These are phyloP conservation scores for Aureobasidium mangrovei DNA, from an alignment of 2,329 filamentous ascomycete species.

Conservation along the genomic window DNA sequence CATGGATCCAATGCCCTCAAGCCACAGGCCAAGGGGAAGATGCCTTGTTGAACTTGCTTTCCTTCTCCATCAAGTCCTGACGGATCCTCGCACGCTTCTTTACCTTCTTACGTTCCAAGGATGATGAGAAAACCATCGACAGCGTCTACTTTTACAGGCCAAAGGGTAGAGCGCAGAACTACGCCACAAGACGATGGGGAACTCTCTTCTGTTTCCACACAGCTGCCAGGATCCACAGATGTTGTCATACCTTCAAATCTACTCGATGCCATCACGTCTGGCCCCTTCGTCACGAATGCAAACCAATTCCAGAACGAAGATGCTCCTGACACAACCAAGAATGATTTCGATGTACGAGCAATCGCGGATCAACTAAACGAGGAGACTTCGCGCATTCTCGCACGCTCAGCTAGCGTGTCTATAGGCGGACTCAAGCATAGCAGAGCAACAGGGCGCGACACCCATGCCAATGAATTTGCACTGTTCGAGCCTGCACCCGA, in stretches of 20 bases:
- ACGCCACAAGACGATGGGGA: not conserved
- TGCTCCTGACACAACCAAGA: not conserved
- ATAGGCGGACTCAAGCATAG: not conserved
- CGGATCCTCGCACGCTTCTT: not conserved
- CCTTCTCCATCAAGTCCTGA: not conserved
- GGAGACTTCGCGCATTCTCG: not conserved
- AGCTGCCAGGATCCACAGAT: not conserved
- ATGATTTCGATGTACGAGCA: not conserved
- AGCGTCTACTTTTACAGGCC: not conserved
- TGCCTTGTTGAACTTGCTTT: not conserved
- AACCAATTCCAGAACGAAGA: not conserved
- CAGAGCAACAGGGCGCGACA: not conserved
- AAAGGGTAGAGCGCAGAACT: not conserved
- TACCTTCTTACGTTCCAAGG: not conserved
- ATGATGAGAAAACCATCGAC: not conserved
- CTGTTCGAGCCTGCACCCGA: not conserved
- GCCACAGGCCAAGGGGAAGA: not conserved
- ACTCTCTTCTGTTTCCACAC: not conserved
- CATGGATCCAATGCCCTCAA: not conserved
- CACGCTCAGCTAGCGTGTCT: slow-evolving; percentile 2
- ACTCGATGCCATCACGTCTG: not conserved
- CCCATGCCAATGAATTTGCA: not conserved
- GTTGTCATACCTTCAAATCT: slow-evolving; percentile 1
- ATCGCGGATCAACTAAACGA: not conserved
- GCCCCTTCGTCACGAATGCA: not conserved